These are phyloP conservation scores for Mycena indigotica DNA, from an alignment of 768 basidiomycete species.

Conservation along the genomic window DNA sequence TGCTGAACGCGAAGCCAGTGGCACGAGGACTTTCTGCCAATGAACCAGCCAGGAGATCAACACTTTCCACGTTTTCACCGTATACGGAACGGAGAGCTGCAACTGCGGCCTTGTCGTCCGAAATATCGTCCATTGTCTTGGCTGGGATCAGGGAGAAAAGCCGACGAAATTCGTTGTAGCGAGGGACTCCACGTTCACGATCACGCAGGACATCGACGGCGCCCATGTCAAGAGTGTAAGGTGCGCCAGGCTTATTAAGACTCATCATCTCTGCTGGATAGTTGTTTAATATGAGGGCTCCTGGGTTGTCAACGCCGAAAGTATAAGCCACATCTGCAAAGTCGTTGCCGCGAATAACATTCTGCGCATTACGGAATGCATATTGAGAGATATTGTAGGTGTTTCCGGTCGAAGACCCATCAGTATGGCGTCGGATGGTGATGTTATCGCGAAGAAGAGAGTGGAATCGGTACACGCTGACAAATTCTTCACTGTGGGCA, in stretches of 20 bases:
- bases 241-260: constrained; percentile 12
- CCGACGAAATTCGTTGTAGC: constrained; percentile 18
- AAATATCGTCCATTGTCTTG: constrained; percentile 10
- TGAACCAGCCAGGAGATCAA: constrained; percentile 11
- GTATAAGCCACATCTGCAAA: constrained; percentile 20
- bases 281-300: constrained; percentile 13
- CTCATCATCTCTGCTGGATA: constrained; percentile 10
- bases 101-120: constrained; percentile 5
- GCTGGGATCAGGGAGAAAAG: constrained; percentile 17
- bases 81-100: constrained; percentile 8
- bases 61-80: constrained; percentile 13
- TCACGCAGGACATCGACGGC: constrained; percentile 17
- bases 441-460: constrained; percentile 16
- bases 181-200: constrained; percentile 19
- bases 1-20: constrained; percentile 19
- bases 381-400: constrained; percentile 15
- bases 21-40: constrained; percentile 17
- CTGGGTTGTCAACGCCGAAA: constrained; percentile 15
- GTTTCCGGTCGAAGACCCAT: constrained; percentile 3
- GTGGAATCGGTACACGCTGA: constrained; percentile 19
- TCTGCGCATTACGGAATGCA: constrained; percentile 9
- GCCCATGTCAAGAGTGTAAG: constrained; percentile 12
- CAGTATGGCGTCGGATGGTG: constrained; percentile 17
- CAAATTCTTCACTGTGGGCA: constrained; percentile 20
- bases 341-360: constrained; percentile 13